phyloP scores from a whole-genome alignment of 2,329 filamentous ascomycete species.

The Diaporthe vaccinii region DNA sequence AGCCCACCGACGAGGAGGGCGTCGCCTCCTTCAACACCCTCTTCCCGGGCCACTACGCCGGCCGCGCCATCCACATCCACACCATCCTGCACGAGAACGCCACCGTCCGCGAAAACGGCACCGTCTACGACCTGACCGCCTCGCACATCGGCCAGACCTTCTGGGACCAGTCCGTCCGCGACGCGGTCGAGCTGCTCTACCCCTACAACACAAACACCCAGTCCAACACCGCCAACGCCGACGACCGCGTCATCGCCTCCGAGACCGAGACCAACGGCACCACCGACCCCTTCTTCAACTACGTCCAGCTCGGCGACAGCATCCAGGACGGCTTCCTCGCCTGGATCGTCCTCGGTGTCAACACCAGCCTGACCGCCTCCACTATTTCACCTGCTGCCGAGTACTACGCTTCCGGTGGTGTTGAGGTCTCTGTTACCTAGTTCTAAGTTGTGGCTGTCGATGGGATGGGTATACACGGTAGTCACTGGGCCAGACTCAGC shows the following conservation, averaged over 20 bases:
- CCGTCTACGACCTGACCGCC: conserved; percentile 51
- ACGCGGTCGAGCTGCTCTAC: conserved; percentile 42
- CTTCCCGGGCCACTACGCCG: conserved; percentile 61
- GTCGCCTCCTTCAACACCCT: conserved; percentile 56
- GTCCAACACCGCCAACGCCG: conserved; percentile 44
- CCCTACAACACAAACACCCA: conserved; percentile 48
- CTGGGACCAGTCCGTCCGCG: conserved; percentile 48
- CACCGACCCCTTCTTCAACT: conserved; percentile 49
- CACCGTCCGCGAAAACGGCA: conserved; percentile 55
- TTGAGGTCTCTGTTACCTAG: conserved; percentile 5
- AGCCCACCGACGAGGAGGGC: conserved; percentile 55
- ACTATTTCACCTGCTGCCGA: conserved; percentile 47
- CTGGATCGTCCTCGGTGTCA: conserved; percentile 50
- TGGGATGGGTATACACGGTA: background rate
- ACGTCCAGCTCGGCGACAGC: conserved; percentile 45
- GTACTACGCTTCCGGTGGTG: conserved; percentile 39
- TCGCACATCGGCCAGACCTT: conserved; percentile 49
- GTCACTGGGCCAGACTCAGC: too few relatives aligned
- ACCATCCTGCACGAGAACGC: conserved; percentile 49
- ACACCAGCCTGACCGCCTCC: conserved; percentile 43
- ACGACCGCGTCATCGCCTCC: conserved; percentile 46
- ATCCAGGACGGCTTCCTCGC: conserved; percentile 48
- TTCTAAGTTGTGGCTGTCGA: background rate
- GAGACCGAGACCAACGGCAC: conserved; percentile 46
- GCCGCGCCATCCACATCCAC: conserved; percentile 62